Conservation (phyloP, 176 grass and related monocot species). For the Secale cereale region DNA sequence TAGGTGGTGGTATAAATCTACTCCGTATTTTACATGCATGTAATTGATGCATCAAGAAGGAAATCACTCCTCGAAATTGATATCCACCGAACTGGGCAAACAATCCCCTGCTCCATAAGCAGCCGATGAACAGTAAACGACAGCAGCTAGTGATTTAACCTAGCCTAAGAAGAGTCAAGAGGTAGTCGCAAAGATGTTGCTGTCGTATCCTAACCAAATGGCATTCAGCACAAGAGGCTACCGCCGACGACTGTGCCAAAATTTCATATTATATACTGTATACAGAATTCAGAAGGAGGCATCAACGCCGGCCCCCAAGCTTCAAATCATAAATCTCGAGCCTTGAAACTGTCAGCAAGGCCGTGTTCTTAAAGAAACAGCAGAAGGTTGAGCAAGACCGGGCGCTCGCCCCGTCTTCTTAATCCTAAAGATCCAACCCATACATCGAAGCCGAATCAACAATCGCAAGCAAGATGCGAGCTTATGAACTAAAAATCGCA, state of each 20-base stretch:
- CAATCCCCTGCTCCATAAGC: not conserved
- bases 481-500: slow-evolving; percentile 13
- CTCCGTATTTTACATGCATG: not conserved
- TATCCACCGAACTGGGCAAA: not conserved
- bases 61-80: not conserved
- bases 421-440: slow-evolving; percentile 37
- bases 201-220: slow-evolving; percentile 26
- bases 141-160: not conserved
- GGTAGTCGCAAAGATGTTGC: not conserved
- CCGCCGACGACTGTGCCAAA: not conserved
- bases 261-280: not conserved
- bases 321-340: slow-evolving; percentile 26
- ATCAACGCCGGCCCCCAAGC: slow-evolving; percentile 20
- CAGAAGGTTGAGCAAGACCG: not conserved
- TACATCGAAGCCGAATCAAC: not conserved
- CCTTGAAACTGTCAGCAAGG: not conserved
- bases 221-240: slow-evolving; percentile 24
- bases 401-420: not conserved
- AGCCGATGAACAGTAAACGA: not conserved
- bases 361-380: not conserved
- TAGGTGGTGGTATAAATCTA: no score
- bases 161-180: not conserved
- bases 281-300: not conserved
- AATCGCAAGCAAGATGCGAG: not conserved
- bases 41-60: not conserved